Evolutionary conservation across 192 early-diverging fungal genomes (phyloP).

Genomic region (Gaertneriomyces semiglobifer): DNA sequence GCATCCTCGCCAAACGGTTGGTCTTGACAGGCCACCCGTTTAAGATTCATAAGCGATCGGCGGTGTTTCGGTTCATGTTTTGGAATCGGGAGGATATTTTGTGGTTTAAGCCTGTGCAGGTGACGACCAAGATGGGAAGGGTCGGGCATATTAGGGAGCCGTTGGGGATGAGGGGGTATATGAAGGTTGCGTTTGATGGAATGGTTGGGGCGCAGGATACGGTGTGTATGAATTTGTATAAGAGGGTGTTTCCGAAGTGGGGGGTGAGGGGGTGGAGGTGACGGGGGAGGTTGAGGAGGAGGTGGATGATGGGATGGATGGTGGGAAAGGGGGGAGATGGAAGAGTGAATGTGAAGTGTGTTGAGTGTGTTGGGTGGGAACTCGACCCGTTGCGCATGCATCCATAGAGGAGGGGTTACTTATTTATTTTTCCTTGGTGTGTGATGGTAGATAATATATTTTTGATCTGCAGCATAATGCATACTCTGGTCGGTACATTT

Average conservation of each 20-base stretch:
- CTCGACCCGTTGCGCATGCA: no score
- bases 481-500: no score
- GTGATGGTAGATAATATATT: no score
- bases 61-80: constrained; percentile 49
- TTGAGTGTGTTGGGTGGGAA: no score
- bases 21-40: constrained; percentile 92
- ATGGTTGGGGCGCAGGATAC: constrained; percentile 90
- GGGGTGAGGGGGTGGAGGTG: constrained; percentile 51
- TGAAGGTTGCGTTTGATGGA: constrained; percentile 91
- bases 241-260: constrained; percentile 97
- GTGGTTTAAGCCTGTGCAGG: constrained; percentile 95
- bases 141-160: constrained; percentile 90
- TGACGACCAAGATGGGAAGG: constrained; percentile 86
- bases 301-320: constrained; percentile 7
- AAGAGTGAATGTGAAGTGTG: no score
- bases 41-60: constrained; percentile 89
- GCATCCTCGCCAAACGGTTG: constrained; percentile 93
- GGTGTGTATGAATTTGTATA: constrained; percentile 93
- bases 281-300: constrained; percentile 12
- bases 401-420: no score
- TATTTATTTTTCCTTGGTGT: no score
- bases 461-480: no score
- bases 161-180: constrained; percentile 95
- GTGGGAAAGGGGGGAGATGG: neutral
- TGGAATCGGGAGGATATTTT: constrained; percentile 53